Conservation (phyloP, 139 green algal genomes). For the Edaphochlamys debaryana region DNA sequence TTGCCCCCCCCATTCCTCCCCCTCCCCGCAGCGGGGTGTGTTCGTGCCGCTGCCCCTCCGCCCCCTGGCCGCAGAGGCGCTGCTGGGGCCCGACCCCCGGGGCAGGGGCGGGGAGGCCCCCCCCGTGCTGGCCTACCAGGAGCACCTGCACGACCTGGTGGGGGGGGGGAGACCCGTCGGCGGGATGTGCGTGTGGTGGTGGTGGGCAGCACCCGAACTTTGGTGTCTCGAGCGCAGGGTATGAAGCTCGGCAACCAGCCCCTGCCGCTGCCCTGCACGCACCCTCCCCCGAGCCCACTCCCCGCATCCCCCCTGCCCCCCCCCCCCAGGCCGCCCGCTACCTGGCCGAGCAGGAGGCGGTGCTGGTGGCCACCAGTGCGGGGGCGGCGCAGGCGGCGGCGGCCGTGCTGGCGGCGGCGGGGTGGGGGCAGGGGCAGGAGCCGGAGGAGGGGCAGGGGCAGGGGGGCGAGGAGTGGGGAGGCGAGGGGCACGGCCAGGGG, state of each 20-base stretch:
- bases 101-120: not conserved
- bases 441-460: too few species aligned
- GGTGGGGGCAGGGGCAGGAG: not conserved
- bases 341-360: not conserved
- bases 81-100: not conserved
- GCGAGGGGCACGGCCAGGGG: too few species aligned
- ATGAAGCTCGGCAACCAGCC: too few species aligned
- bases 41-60: not conserved
- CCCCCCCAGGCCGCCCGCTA: slow-evolving; percentile 19
- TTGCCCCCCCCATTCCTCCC: too few species aligned
- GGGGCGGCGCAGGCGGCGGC: slow-evolving; percentile 15
- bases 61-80: not conserved
- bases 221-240: too few species aligned
- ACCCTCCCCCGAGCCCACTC: not conserved
- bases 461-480: too few species aligned
- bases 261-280: not conserved
- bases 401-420: slow-evolving; percentile 25
- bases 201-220: not conserved
- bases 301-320: not conserved
- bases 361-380: slow-evolving; percentile 19
- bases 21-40: too few species aligned
- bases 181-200: not conserved
- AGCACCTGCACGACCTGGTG: slow-evolving; percentile 38
- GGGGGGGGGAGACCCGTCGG: too few species aligned
- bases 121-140: slow-evolving; percentile 8